These are phyloP conservation scores for Gentiana dahurica DNA, from an alignment of 257 asterid species.

Conservation along the genomic window DNA sequence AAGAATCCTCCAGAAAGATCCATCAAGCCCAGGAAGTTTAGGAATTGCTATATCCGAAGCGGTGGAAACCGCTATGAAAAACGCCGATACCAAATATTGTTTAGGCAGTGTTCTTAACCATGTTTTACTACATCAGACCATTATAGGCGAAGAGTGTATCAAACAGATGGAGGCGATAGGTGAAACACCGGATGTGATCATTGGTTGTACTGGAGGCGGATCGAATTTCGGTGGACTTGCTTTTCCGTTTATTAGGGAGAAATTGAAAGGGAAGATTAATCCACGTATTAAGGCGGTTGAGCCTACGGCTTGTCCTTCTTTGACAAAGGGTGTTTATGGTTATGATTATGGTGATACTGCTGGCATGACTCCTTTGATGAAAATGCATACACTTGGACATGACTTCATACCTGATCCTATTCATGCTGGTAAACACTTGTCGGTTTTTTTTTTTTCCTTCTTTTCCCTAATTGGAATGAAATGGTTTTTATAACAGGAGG, in stretches of 20 bases:
- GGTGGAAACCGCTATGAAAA: slow-evolving; percentile 66
- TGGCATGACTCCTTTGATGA: slow-evolving; percentile 95
- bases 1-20: slow-evolving; percentile 45
- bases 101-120: slow-evolving; percentile 94
- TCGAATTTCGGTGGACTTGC: slow-evolving; percentile 92
- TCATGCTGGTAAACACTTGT: slow-evolving; percentile 53
- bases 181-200: slow-evolving; percentile 80
- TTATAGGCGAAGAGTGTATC: slow-evolving; percentile 93
- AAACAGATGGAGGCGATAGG: slow-evolving; percentile 80
- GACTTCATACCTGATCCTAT: slow-evolving; percentile 91
- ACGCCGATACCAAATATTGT: slow-evolving; percentile 68
- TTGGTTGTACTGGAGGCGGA: slow-evolving; percentile 95
- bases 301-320: slow-evolving; percentile 90
- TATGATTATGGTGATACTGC: slow-evolving; percentile 94
- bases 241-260: slow-evolving; percentile 81
- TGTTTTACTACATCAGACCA: slow-evolving; percentile 74
- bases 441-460: not conserved
- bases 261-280: slow-evolving; percentile 59
- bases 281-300: slow-evolving; percentile 76
- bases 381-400: slow-evolving; percentile 98
- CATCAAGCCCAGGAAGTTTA: slow-evolving; percentile 81
- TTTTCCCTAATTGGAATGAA: not conserved
- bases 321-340: slow-evolving; percentile 84
- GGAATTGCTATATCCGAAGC: slow-evolving; percentile 98
- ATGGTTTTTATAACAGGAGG: slow-evolving; percentile 44